These are phyloP conservation scores for Neurospora sp. DNA, from an alignment of 495 filamentous ascomycete genomes.

Conservation along the genomic window DNA sequence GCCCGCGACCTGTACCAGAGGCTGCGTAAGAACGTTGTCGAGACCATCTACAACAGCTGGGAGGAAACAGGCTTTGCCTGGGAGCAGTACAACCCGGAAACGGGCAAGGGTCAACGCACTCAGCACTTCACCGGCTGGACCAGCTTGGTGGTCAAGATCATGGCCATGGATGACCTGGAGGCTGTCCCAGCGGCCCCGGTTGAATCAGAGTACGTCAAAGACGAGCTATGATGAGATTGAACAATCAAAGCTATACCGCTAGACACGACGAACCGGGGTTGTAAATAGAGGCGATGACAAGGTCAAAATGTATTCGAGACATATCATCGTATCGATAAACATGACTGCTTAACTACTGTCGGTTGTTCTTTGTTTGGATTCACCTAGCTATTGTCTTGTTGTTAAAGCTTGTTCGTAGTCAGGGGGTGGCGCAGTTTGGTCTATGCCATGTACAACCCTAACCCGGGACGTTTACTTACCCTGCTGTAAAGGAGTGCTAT, in stretches of 20 bases:
- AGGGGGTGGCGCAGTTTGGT: neutral
- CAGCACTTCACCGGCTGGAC: constrained; percentile 99
- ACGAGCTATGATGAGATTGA: neutral
- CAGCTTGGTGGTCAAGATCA: constrained; percentile 92
- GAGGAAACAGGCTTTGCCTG: constrained; percentile 89
- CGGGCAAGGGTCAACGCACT: constrained; percentile 81
- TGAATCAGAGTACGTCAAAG: neutral
- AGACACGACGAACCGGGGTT: neutral
- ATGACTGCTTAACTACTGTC: neutral
- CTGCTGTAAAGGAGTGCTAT: neutral
- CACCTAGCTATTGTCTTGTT: neutral
- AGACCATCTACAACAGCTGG: constrained; percentile 84
- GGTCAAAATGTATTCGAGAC: neutral
- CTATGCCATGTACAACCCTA: neutral
- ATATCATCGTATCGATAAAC: neutral
- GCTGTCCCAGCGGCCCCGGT: neutral
- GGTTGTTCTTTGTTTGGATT: neutral
- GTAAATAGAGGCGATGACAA: neutral
- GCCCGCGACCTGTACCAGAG: constrained; percentile 65
- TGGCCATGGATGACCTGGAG: constrained; percentile 58
- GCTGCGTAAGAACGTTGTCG: constrained; percentile 73
- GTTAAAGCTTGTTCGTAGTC: neutral
- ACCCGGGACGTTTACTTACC: neutral
- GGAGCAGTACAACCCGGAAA: constrained; percentile 97
- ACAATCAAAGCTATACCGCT: neutral